Percentiles rank a stretch among this genome's conserved stretches.
phyloP scores from a whole-genome alignment of 495 filamentous ascomycete species.

The Neurospora intermedia region DNA sequence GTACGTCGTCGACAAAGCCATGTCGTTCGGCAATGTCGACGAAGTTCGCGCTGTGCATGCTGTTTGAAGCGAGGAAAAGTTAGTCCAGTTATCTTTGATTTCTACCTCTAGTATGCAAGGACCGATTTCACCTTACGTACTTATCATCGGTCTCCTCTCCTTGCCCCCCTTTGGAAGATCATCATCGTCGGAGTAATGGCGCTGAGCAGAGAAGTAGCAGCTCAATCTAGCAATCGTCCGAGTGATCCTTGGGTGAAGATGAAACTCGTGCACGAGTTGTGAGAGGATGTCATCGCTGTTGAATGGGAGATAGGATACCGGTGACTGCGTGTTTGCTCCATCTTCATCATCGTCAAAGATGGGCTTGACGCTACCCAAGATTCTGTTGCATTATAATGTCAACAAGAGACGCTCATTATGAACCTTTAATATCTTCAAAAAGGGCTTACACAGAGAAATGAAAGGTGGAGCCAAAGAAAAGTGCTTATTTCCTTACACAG shows the following conservation, averaged over 20 bases:
- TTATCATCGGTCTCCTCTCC: background rate
- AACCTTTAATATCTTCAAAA: background rate
- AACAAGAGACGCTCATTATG: background rate
- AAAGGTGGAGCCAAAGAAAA: background rate
- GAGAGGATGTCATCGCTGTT: background rate
- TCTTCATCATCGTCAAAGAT: background rate
- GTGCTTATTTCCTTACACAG: background rate
- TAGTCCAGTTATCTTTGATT: background rate
- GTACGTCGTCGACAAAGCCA: background rate
- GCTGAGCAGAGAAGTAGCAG: conserved; percentile 1
- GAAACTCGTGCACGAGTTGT: background rate
- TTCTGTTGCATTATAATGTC: background rate
- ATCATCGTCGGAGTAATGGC: background rate
- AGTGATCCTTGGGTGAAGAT: background rate
- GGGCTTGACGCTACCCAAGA: background rate
- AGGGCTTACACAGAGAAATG: background rate
- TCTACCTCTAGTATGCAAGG: no score
- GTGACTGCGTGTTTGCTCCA: background rate
- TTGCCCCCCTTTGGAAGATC: background rate
- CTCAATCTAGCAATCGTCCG: background rate
- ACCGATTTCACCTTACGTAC: background rate
- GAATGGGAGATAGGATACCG: background rate
- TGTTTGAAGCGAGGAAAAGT: background rate
- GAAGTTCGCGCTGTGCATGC: background rate
- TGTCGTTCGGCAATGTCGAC: background rate